A percentile compares a stretch with the other conserved stretches of the same genome.
These are phyloP conservation scores for Arthroderma sp. DNA, from an alignment of 2,329 filamentous ascomycete genomes.

Conservation along the genomic window DNA sequence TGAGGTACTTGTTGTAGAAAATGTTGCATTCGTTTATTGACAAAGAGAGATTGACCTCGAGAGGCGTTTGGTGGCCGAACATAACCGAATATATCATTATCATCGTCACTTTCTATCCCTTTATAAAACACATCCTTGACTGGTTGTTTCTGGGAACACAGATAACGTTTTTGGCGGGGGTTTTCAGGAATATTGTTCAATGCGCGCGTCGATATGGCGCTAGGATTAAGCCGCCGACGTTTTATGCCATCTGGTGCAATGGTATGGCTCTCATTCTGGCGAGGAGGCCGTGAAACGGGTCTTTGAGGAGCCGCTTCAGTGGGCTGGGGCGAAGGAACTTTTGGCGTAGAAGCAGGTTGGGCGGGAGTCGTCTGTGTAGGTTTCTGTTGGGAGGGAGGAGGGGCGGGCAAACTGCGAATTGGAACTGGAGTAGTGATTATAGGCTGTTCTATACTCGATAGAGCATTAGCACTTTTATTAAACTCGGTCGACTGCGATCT, in stretches of 20 bases:
- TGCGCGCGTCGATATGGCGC: neutral
- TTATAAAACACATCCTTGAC: conserved; percentile 36
- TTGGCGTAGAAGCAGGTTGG: neutral
- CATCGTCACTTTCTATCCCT: conserved; percentile 16
- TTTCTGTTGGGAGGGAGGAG: neutral
- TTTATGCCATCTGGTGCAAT: conserved; percentile 22
- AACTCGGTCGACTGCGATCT: conserved; percentile 43
- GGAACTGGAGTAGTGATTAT: neutral
- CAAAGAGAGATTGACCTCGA: conserved; percentile 20
- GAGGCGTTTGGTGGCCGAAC: conserved; percentile 18
- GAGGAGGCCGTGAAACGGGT: neutral
- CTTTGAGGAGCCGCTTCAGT: neutral
- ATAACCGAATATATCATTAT: conserved; percentile 18
- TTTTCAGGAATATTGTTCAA: neutral
- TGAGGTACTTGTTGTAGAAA: conserved; percentile 21
- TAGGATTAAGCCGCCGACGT: conserved; percentile 21
- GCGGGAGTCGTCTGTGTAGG: neutral
- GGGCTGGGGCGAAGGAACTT: neutral
- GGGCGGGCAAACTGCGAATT: neutral
- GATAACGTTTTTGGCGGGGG: neutral
- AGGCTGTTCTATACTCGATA: neutral
- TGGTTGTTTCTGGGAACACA: conserved; percentile 18
- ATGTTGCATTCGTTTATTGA: conserved; percentile 22
- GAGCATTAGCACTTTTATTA: conserved; percentile 15
- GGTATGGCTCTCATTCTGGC: conserved; percentile 18